phyloP scores from a whole-genome alignment of 1,139 yeast species.

The Chernovozyma aurita region DNA sequence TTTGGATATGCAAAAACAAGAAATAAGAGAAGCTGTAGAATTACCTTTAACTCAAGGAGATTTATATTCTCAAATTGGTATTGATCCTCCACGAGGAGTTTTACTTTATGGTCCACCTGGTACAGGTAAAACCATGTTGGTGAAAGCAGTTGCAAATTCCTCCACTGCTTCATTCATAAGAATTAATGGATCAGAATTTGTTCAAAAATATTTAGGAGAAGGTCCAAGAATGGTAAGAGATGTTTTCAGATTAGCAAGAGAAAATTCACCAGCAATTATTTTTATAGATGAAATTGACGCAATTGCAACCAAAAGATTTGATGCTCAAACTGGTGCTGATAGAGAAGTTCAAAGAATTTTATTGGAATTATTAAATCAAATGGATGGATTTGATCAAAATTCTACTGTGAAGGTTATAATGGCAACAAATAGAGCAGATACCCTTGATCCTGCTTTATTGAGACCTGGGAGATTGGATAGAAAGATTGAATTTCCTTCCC shows the following conservation, averaged over 20 bases:
- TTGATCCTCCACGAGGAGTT: conserved; percentile 98
- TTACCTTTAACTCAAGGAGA: conserved; percentile 95
- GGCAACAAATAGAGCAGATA: conserved; percentile 99
- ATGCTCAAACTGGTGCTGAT: conserved; percentile 99
- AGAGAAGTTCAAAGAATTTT: conserved; percentile 98
- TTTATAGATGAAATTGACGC: conserved; percentile 99
- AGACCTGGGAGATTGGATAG: conserved; percentile 99
- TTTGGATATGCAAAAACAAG: conserved; percentile 98
- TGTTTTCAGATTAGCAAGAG: conserved; percentile 94
- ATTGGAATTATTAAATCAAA: conserved; percentile 92
- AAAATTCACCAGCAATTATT: conserved; percentile 93
- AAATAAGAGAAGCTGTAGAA: conserved; percentile 97
- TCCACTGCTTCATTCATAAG: conserved; percentile 95
- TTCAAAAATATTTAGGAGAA: conserved; percentile 96
- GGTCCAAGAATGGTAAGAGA: conserved; percentile 99
- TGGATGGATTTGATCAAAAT: conserved; percentile 98
- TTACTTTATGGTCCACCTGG: conserved; percentile 98
- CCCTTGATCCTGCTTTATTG: conserved; percentile 92
- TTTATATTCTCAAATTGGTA: conserved; percentile 94
- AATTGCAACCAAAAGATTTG: conserved; percentile 97
- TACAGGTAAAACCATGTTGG: conserved; percentile 98
- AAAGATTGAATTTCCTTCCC: conserved; percentile 93
- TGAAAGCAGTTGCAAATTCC: conserved; percentile 96
- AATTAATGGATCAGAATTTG: conserved; percentile 97
- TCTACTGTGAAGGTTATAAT: conserved; percentile 95